phyloP scores from a whole-genome alignment of 78 protist genomes.

The Dictyostelium firmibasis region DNA sequence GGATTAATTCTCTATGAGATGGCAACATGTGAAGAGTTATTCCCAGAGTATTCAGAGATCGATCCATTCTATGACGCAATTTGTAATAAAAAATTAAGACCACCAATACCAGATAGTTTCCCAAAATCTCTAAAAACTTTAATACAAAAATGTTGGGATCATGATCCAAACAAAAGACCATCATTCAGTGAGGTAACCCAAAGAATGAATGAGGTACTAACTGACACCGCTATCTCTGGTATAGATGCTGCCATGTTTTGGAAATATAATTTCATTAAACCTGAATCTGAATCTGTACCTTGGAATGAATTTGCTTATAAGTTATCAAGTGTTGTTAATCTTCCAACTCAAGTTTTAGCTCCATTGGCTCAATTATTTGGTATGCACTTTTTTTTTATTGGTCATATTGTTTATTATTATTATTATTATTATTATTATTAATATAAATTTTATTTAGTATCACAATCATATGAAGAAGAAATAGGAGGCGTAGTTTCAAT shows the following conservation, averaged over 20 bases:
- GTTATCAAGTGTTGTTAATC: neutral
- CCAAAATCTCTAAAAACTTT: constrained; percentile 36
- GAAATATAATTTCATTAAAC: constrained; percentile 34
- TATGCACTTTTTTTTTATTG: neutral
- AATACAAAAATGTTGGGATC: constrained; percentile 80
- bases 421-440: neutral
- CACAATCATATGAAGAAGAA: constrained; percentile 30
- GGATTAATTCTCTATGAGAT: constrained; percentile 76
- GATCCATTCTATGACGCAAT: constrained; percentile 77
- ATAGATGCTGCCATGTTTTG: constrained; percentile 57
- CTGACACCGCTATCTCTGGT: constrained; percentile 55
- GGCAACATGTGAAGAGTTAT: constrained; percentile 80
- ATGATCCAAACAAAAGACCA: constrained; percentile 66
- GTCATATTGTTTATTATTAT: constrained; percentile 27
- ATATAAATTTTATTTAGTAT: neutral
- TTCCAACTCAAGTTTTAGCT: neutral
- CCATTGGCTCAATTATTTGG: constrained; percentile 11
- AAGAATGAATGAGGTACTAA: constrained; percentile 63
- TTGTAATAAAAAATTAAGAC: constrained; percentile 68
- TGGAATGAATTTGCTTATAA: constrained; percentile 34
- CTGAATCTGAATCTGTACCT: constrained; percentile 48
- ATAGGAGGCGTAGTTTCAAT: constrained; percentile 44
- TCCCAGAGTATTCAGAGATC: constrained; percentile 71
- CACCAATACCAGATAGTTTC: constrained; percentile 39
- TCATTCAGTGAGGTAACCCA: constrained; percentile 52